Evolutionary conservation across 108 stramenopile genomes (phyloP).

Genomic region (Skeletonema menzelii): DNA sequence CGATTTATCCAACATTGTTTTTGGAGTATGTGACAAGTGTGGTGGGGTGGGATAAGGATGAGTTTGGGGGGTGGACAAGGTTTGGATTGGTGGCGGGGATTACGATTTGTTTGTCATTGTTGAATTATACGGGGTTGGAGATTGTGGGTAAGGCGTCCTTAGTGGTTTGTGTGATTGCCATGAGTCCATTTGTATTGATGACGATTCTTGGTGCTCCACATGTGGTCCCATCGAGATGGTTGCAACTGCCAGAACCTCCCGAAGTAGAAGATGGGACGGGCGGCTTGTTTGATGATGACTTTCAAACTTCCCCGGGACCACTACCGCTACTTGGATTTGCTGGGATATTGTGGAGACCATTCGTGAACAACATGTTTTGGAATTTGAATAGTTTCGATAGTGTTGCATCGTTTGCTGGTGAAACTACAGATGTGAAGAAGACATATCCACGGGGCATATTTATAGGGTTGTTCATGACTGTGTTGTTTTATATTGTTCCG

Average conservation of each 20-base stretch:
- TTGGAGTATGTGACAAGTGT: slow-evolving; percentile 32
- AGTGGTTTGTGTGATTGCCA: slow-evolving; percentile 77
- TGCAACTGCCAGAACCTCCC: slow-evolving; percentile 59
- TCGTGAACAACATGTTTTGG: slow-evolving; percentile 96
- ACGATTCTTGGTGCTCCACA: slow-evolving; percentile 67
- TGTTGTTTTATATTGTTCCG: slow-evolving; percentile 78
- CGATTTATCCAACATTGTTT: slow-evolving; percentile 50
- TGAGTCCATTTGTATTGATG: slow-evolving; percentile 91
- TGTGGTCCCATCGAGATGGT: slow-evolving; percentile 82
- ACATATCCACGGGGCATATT: slow-evolving; percentile 83
- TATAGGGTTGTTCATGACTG: slow-evolving; percentile 61
- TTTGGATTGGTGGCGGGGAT: slow-evolving; percentile 53
- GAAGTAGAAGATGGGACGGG: slow-evolving; percentile 15
- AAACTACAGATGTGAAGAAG: slow-evolving; percentile 75
- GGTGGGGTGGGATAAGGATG: slow-evolving; percentile 22
- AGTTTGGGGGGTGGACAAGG: slow-evolving; percentile 22
- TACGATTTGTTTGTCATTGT: slow-evolving; percentile 67
- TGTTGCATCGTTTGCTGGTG: slow-evolving; percentile 86
- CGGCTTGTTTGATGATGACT: slow-evolving; percentile 52
- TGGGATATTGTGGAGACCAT: slow-evolving; percentile 89
- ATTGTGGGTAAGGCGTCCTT: slow-evolving; percentile 86
- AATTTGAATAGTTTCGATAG: slow-evolving; percentile 92
- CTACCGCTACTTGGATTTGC: slow-evolving; percentile 44
- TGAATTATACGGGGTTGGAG: slow-evolving; percentile 88
- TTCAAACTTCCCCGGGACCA: slow-evolving; percentile 40